A percentile compares a stretch with the other conserved stretches of the same genome.
phyloP scores from a whole-genome alignment of 208 protist genomes.

The Trypanosoma vivax region DNA sequence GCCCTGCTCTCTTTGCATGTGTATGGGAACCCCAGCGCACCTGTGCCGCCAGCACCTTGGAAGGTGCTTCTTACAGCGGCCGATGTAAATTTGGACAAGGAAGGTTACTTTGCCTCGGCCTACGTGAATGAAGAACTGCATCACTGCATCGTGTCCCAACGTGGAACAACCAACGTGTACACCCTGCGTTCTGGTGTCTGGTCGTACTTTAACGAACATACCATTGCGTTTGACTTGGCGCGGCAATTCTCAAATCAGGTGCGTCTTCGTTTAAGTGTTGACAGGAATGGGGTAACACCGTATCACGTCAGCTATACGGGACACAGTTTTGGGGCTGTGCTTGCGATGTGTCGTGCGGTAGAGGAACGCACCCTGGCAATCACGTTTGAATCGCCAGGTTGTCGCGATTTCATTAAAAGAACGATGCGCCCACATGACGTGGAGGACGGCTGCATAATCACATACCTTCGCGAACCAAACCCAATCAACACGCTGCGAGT shows the following conservation, averaged over 20 bases:
- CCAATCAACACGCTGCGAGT: slow-evolving; percentile 86
- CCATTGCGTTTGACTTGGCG: slow-evolving; percentile 80
- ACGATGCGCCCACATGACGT: slow-evolving; percentile 24
- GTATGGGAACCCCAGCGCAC: slow-evolving; percentile 40
- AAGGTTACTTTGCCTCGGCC: slow-evolving; percentile 82
- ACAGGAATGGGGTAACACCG: slow-evolving; percentile 13
- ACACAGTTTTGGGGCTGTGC: slow-evolving; percentile 85
- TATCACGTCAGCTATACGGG: slow-evolving; percentile 85
- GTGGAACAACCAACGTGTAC: slow-evolving; percentile 78
- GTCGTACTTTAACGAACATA: slow-evolving; percentile 88
- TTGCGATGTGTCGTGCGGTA: slow-evolving; percentile 69
- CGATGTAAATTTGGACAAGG: slow-evolving; percentile 63
- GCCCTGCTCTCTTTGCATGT: slow-evolving; percentile 67
- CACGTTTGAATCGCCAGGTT: slow-evolving; percentile 85
- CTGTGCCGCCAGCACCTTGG: slow-evolving; percentile 61
- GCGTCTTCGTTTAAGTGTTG: slow-evolving; percentile 31
- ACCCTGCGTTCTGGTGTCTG: slow-evolving; percentile 77
- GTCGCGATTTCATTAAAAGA: slow-evolving; percentile 65
- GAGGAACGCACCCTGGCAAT: slow-evolving; percentile 74
- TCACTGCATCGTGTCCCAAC: slow-evolving; percentile 83
- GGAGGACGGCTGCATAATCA: slow-evolving; percentile 52
- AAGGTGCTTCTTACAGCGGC: slow-evolving; percentile 51
- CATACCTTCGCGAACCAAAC: slow-evolving; percentile 81
- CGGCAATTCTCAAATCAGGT: slow-evolving; percentile 83
- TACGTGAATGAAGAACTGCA: slow-evolving; percentile 59